Conservation (phyloP, 2,329 filamentous ascomycete genomes). For the Colletotrichum camelliae region DNA sequence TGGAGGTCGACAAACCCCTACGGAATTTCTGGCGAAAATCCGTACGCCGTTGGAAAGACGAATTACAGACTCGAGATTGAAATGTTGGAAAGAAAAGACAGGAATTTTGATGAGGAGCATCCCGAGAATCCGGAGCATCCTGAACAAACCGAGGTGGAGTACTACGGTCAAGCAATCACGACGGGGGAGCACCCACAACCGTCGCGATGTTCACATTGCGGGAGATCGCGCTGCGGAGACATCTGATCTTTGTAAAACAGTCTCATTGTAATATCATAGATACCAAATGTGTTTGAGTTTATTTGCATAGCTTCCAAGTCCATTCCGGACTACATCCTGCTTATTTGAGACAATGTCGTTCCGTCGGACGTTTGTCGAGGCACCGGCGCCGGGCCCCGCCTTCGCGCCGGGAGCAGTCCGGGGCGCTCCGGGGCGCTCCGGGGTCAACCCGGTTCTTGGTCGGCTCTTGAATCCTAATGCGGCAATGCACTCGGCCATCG, state of each 20-base stretch:
- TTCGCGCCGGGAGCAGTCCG: not conserved
- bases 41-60: not conserved
- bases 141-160: not conserved
- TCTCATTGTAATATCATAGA: not conserved
- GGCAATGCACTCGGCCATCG: not conserved
- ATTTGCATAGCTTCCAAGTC: not conserved
- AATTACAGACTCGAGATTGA: slow-evolving; percentile 10
- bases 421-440: not conserved
- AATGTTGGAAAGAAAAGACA: slow-evolving; percentile 6
- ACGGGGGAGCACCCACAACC: not conserved
- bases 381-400: not conserved
- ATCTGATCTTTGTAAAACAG: not conserved
- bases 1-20: slow-evolving; percentile 14
- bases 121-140: not conserved
- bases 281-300: not conserved
- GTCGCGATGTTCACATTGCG: not conserved
- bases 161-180: not conserved
- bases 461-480: not conserved
- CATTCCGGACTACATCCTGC: not conserved
- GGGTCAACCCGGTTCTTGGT: not conserved
- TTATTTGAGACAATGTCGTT: not conserved
- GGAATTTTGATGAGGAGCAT: not conserved
- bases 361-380: not conserved
- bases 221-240: not conserved
- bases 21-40: not conserved